These are phyloP conservation scores for Houttuynia cordata DNA, from an alignment of 164 flowering plant genomes.

Conservation along the genomic window DNA sequence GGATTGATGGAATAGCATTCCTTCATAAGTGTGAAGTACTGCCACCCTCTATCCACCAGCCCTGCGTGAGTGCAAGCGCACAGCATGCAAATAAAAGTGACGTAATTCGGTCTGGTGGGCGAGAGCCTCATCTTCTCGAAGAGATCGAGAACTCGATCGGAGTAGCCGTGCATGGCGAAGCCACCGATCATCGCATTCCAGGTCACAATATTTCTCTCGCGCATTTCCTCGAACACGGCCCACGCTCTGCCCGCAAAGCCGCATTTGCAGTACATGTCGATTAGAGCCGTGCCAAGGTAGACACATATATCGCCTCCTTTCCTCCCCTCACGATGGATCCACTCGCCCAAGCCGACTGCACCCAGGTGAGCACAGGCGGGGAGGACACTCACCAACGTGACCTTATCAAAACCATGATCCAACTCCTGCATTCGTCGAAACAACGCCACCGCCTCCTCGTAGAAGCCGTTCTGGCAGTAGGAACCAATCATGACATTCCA, in stretches of 20 bases:
- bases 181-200: conserved; percentile 22
- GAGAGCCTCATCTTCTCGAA: conserved; percentile 13
- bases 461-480: conserved; percentile 7
- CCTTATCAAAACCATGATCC: conserved; percentile 9
- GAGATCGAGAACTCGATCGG: conserved; percentile 12
- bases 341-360: conserved; percentile 13
- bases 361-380: conserved; percentile 21
- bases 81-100: neutral
- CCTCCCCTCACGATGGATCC: conserved; percentile 12
- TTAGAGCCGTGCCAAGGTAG: conserved; percentile 10
- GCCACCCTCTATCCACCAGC: conserved; percentile 5
- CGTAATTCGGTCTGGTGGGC: conserved; percentile 7
- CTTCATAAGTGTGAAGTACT: conserved; percentile 5
- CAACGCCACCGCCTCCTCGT: conserved; percentile 10
- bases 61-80: conserved; percentile 9
- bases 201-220: conserved; percentile 8
- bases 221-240: conserved; percentile 8
- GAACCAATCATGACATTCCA: conserved; percentile 20
- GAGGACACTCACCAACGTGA: conserved; percentile 13
- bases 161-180: conserved; percentile 17
- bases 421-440: conserved; percentile 12
- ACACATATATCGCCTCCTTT: conserved; percentile 10
- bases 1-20: conserved; percentile 1
- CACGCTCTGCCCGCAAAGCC: conserved; percentile 15
- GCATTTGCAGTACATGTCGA: conserved; percentile 23